These are phyloP conservation scores for Pichia nanzhaoensis DNA, from an alignment of 805 yeast species.

Conservation along the genomic window DNA sequence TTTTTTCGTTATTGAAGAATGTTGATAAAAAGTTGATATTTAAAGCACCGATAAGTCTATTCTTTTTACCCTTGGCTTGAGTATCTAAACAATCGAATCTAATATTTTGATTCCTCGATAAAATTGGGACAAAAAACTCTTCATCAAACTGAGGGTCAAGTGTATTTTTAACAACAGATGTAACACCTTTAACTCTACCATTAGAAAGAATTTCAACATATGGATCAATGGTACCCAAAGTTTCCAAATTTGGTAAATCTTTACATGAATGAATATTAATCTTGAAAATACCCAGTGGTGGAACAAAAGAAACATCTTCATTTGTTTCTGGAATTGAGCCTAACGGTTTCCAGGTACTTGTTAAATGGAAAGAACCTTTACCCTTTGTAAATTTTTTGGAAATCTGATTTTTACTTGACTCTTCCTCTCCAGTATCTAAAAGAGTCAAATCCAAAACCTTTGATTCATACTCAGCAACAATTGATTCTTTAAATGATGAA, in stretches of 20 bases:
- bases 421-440: slow-evolving; percentile 30
- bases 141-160: slow-evolving; percentile 54
- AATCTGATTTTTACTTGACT: slow-evolving; percentile 42
- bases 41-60: slow-evolving; percentile 56
- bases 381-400: slow-evolving; percentile 36
- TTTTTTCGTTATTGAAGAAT: slow-evolving; percentile 11
- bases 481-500: slow-evolving; percentile 40
- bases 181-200: slow-evolving; percentile 50
- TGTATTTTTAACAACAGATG: slow-evolving; percentile 47
- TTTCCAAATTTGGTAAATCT: slow-evolving; percentile 50
- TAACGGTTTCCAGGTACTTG: slow-evolving; percentile 67
- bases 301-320: slow-evolving; percentile 36
- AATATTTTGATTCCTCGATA: slow-evolving; percentile 53
- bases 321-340: slow-evolving; percentile 42
- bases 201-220: slow-evolving; percentile 54
- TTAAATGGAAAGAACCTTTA: slow-evolving; percentile 46
- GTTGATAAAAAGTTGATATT: slow-evolving; percentile 30
- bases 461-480: slow-evolving; percentile 48
- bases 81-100: slow-evolving; percentile 59
- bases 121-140: slow-evolving; percentile 53
- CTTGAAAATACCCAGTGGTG: slow-evolving; percentile 64
- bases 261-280: slow-evolving; percentile 49
- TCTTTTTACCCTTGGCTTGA: slow-evolving; percentile 50
- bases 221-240: slow-evolving; percentile 72
- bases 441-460: slow-evolving; percentile 44